Evolutionary conservation across 768 basidiomycete species (phyloP).

Genomic region (Piloderma croceum): DNA sequence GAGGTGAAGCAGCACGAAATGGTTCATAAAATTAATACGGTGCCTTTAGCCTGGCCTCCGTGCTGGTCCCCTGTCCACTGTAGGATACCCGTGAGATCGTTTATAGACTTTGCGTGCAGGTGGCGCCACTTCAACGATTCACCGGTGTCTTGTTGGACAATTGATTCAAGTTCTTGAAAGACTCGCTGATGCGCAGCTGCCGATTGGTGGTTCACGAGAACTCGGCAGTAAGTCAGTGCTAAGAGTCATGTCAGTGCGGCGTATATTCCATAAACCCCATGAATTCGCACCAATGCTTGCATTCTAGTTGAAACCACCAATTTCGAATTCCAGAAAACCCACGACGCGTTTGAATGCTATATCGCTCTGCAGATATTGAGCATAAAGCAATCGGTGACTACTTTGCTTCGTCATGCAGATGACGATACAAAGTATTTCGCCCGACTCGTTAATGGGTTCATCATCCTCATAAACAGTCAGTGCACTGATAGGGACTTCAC

Average conservation of each 20-base stretch:
- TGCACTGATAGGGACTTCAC: neutral
- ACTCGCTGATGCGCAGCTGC: conserved; percentile 17
- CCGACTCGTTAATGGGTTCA: neutral
- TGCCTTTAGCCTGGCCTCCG: conserved; percentile 15
- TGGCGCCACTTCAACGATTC: conserved; percentile 15
- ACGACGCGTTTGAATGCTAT: conserved; percentile 23
- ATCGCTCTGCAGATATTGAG: conserved; percentile 22
- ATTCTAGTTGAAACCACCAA: conserved; percentile 15
- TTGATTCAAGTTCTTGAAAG: conserved; percentile 15
- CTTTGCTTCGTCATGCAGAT: conserved; percentile 20
- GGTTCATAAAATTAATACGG: no score
- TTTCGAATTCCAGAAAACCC: conserved; percentile 24
- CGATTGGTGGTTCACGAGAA: conserved; percentile 14
- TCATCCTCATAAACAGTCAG: neutral
- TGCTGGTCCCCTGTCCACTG: conserved; percentile 14
- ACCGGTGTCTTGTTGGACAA: conserved; percentile 20
- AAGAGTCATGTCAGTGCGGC: neutral
- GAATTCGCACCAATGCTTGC: conserved; percentile 15
- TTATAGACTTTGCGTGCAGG: conserved; percentile 10
- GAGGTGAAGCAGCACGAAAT: no score
- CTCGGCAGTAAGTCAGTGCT: conserved; percentile 18
- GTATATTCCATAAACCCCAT: neutral
- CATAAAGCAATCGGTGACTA: conserved; percentile 12
- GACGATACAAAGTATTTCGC: conserved; percentile 13
- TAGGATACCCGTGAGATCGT: conserved; percentile 12